A percentile compares a stretch with the other conserved stretches of the same genome.
Evolutionary conservation across 768 basidiomycete species (phyloP).

Genomic region (Auricularia auricula-judae): DNA sequence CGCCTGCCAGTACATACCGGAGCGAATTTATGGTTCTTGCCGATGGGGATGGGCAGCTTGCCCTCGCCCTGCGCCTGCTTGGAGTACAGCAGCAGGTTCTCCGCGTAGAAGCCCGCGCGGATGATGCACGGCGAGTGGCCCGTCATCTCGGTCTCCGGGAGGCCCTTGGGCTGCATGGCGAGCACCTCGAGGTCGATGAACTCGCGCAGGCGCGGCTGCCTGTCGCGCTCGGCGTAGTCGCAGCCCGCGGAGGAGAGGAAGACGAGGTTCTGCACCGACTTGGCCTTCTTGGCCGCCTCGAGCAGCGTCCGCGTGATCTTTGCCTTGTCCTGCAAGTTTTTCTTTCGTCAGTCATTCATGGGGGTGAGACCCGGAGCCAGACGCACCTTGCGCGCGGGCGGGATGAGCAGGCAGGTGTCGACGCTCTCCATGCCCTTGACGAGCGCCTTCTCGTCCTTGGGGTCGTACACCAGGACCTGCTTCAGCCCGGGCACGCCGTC

Average conservation of each 20-base stretch:
- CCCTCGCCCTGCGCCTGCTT: slow-evolving; percentile 17
- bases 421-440: slow-evolving; percentile 10
- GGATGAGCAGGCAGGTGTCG: slow-evolving; percentile 17
- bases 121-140: slow-evolving; percentile 21
- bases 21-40: slow-evolving; percentile 16
- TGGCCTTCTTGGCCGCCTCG: slow-evolving; percentile 13
- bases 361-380: not conserved
- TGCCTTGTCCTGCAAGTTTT: slow-evolving; percentile 11
- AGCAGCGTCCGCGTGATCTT: slow-evolving; percentile 14
- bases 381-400: slow-evolving; percentile 10
- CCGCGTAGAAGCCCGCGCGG: slow-evolving; percentile 21
- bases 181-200: slow-evolving; percentile 22
- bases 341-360: not conserved
- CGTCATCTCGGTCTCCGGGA: slow-evolving; percentile 13
- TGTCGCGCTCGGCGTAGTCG: slow-evolving; percentile 20
- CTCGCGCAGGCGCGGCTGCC: slow-evolving; percentile 21
- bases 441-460: slow-evolving; percentile 10
- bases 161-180: slow-evolving; percentile 16
- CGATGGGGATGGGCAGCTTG: slow-evolving; percentile 19
- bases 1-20: slow-evolving; percentile 8
- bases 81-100: slow-evolving; percentile 20
- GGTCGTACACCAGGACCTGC: slow-evolving; percentile 11
- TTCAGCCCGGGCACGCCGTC: not conserved
- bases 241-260: slow-evolving; percentile 16
- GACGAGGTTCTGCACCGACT: slow-evolving; percentile 14